These are phyloP conservation scores for Glarea lozoyensis DNA, from an alignment of 495 filamentous ascomycete species.

Conservation along the genomic window DNA sequence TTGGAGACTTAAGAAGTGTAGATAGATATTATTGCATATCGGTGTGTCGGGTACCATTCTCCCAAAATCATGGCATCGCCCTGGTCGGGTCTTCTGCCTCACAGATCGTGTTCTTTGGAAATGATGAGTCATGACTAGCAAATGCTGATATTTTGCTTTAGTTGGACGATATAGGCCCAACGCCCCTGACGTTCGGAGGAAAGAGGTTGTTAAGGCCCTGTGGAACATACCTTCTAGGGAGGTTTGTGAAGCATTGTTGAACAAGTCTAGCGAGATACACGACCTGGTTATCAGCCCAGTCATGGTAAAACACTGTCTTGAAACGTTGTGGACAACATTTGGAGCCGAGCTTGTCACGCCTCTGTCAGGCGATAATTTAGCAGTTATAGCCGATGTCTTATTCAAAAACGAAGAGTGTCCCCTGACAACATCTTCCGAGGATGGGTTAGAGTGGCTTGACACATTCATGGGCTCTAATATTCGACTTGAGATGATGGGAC, in stretches of 20 bases:
- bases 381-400: slow-evolving; percentile 59
- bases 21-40: too few species aligned
- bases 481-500: slow-evolving; percentile 18
- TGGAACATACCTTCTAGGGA: slow-evolving; percentile 16
- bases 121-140: too few species aligned
- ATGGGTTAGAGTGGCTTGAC: slow-evolving; percentile 19
- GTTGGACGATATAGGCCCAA: slow-evolving; percentile 9
- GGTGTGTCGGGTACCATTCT: too few species aligned
- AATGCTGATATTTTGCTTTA: too few species aligned
- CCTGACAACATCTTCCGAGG: slow-evolving; percentile 13
- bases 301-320: slow-evolving; percentile 13
- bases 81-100: too few species aligned
- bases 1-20: too few species aligned
- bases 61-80: too few species aligned
- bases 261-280: not conserved
- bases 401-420: slow-evolving; percentile 60
- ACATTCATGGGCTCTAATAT: slow-evolving; percentile 20
- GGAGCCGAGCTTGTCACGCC: slow-evolving; percentile 11
- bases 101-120: too few species aligned
- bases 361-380: slow-evolving; percentile 5
- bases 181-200: slow-evolving; percentile 9
- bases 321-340: slow-evolving; percentile 12
- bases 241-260: slow-evolving; percentile 10
- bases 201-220: slow-evolving; percentile 13
- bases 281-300: slow-evolving; percentile 1